Conservation (phyloP, 495 filamentous ascomycete species). For the Aspergillus egyptiacus region DNA sequence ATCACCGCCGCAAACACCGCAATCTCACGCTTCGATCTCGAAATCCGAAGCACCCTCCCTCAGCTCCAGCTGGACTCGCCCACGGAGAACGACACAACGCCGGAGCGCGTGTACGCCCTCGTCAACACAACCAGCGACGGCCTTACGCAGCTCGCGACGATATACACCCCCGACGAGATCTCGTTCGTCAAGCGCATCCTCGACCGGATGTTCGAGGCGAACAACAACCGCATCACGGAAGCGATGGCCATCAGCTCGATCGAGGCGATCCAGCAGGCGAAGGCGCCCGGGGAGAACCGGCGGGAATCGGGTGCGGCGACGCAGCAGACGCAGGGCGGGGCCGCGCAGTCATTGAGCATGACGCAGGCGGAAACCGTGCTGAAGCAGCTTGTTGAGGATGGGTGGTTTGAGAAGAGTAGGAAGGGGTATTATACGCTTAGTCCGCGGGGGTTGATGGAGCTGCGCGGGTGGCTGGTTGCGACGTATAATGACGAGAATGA, state of each 20-base stretch:
- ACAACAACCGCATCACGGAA: constrained; percentile 71
- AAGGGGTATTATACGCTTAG: constrained; percentile 69
- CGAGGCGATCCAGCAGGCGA: constrained; percentile 55
- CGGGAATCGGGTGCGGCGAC: constrained; percentile 34
- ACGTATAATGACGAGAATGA: constrained; percentile 75
- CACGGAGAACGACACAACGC: constrained; percentile 9
- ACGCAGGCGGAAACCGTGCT: constrained; percentile 70
- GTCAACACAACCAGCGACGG: constrained; percentile 86
- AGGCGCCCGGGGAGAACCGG: constrained; percentile 28
- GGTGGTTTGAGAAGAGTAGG: constrained; percentile 73
- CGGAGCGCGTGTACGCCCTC: constrained; percentile 57
- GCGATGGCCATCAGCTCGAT: constrained; percentile 72
- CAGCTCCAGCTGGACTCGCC: constrained; percentile 42
- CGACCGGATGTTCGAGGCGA: constrained; percentile 84
- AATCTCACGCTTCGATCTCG: constrained; percentile 75
- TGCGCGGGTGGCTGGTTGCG: constrained; percentile 71
- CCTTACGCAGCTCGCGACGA: constrained; percentile 81
- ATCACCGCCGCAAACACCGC: constrained; percentile 62
- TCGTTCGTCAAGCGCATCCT: constrained; percentile 82
- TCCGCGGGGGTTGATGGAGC: constrained; percentile 74
- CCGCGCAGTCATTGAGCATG: constrained; percentile 59
- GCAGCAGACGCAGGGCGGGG: constrained; percentile 33
- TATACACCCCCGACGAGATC: constrained; percentile 75
- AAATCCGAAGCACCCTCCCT: constrained; percentile 67
- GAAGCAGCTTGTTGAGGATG: constrained; percentile 63